Percentiles rank a stretch among this genome's conserved stretches.
Evolutionary conservation across 2,329 filamentous ascomycete genomes (phyloP).

Genomic region (Alternaria sp.): DNA sequence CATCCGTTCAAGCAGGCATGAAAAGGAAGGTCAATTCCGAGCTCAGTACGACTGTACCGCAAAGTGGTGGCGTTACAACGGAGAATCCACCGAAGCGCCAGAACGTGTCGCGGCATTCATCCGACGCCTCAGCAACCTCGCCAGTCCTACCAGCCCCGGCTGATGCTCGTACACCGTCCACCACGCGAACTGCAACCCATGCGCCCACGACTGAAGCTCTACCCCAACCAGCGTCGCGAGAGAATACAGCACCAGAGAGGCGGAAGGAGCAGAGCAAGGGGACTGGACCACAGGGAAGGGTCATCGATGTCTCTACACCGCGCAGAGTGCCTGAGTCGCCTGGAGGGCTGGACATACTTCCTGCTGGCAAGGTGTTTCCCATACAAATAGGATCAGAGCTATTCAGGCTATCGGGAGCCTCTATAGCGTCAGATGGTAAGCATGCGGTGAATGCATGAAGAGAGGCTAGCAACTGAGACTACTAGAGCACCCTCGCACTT

Average conservation of each 20-base stretch:
- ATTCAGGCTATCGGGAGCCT: constrained; percentile 74
- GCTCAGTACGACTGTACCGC: constrained; percentile 36
- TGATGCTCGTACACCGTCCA: constrained; percentile 31
- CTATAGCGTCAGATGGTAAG: constrained; percentile 76
- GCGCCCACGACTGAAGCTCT: constrained; percentile 24
- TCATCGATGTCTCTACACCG: constrained; percentile 46
- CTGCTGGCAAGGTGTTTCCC: constrained; percentile 75
- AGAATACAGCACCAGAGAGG: constrained; percentile 28
- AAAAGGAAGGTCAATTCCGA: constrained; percentile 50
- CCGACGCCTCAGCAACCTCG: constrained; percentile 38
- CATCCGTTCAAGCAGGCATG: constrained; percentile 40
- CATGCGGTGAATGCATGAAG: constrained; percentile 10
- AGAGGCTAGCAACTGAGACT: constrained; percentile 55
- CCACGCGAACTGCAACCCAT: constrained; percentile 26
- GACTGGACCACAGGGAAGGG: constrained; percentile 44
- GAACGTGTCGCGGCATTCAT: constrained; percentile 45
- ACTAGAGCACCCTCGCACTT: constrained; percentile 91
- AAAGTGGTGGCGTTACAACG: constrained; percentile 22
- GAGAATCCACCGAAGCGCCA: constrained; percentile 43
- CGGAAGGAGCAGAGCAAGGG: constrained; percentile 42
- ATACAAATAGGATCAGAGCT: constrained; percentile 74
- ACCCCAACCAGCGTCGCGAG: constrained; percentile 17
- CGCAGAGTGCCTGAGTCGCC: constrained; percentile 40
- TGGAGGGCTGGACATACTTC: constrained; percentile 59
- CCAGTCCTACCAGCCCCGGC: constrained; percentile 27